These are phyloP conservation scores for Agastache rugosa DNA, from an alignment of 257 asterid genomes.

Conservation along the genomic window DNA sequence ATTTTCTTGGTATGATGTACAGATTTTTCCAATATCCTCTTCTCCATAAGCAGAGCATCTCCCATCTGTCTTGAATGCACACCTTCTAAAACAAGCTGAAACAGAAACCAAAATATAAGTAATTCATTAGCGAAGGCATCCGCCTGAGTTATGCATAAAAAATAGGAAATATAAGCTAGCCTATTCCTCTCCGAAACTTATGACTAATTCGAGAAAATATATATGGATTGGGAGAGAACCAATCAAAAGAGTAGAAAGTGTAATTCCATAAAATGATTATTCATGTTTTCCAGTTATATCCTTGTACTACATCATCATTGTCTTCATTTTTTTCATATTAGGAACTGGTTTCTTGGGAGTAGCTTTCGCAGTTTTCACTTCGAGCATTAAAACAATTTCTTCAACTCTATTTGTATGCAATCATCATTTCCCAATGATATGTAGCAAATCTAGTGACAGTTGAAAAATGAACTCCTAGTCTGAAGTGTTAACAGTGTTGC, in stretches of 20 bases:
- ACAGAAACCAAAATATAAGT: conserved; percentile 35
- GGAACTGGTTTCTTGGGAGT: background rate
- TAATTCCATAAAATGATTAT: background rate
- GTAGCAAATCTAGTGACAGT: background rate
- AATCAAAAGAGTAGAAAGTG: background rate
- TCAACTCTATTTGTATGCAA: background rate
- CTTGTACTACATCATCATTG: background rate
- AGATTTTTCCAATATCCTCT: conserved; percentile 60
- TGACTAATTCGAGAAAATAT: background rate
- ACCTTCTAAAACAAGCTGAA: conserved; percentile 95
- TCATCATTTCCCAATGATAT: background rate
- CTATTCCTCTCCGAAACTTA: background rate
- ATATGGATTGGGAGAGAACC: background rate
- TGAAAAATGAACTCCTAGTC: background rate
- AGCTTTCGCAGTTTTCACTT: background rate
- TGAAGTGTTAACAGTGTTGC: background rate
- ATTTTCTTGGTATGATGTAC: conserved; percentile 68
- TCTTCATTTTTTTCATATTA: background rate
- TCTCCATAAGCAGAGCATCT: conserved; percentile 68
- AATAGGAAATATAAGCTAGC: background rate
- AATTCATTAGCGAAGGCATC: background rate
- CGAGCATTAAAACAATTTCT: background rate
- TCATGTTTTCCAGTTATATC: conserved; percentile 10
- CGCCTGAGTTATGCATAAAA: background rate
- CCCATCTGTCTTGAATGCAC: conserved; percentile 70